phyloP scores from a whole-genome alignment of 2,329 filamentous ascomycete genomes.

The Aspergillus sp. region DNA sequence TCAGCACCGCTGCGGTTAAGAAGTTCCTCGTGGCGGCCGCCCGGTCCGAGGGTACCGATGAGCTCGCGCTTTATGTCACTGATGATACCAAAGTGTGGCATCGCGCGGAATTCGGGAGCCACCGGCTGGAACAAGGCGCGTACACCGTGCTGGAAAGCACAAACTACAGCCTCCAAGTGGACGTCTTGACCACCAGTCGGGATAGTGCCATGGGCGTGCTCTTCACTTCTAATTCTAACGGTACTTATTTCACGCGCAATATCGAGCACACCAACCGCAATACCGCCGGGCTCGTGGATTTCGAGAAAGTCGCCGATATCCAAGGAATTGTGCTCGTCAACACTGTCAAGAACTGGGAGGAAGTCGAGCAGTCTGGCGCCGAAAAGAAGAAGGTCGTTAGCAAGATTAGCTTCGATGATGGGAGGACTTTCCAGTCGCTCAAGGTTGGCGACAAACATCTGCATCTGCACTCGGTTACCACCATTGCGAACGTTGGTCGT shows the following conservation, averaged over 20 bases:
- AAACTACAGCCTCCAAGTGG: conserved; percentile 94
- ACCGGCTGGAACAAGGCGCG: conserved; percentile 72
- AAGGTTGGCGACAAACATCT: conserved; percentile 58
- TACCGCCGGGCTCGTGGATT: conserved; percentile 68
- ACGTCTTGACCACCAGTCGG: conserved; percentile 64
- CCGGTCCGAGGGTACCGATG: conserved; percentile 67
- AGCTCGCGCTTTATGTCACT: conserved; percentile 85
- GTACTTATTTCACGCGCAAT: conserved; percentile 89
- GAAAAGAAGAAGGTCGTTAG: conserved; percentile 61
- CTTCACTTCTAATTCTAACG: conserved; percentile 94
- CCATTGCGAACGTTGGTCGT: conserved; percentile 69
- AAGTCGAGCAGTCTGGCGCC: conserved; percentile 49
- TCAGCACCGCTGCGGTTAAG: conserved; percentile 75
- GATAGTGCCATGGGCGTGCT: conserved; percentile 69
- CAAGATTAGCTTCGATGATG: conserved; percentile 90
- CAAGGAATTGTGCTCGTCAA: conserved; percentile 91
- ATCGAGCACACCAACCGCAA: conserved; percentile 88
- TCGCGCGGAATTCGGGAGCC: conserved; percentile 77
- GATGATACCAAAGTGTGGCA: conserved; percentile 81
- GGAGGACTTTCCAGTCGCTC: conserved; percentile 69
- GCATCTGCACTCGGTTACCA: conserved; percentile 87
- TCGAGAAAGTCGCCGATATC: conserved; percentile 84
- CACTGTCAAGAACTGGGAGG: conserved; percentile 73
- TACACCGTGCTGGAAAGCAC: conserved; percentile 95
- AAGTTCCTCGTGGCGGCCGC: conserved; percentile 79